These are phyloP conservation scores for Pseudofabraea citricarpa DNA, from an alignment of 2,329 filamentous ascomycete species.

Conservation along the genomic window DNA sequence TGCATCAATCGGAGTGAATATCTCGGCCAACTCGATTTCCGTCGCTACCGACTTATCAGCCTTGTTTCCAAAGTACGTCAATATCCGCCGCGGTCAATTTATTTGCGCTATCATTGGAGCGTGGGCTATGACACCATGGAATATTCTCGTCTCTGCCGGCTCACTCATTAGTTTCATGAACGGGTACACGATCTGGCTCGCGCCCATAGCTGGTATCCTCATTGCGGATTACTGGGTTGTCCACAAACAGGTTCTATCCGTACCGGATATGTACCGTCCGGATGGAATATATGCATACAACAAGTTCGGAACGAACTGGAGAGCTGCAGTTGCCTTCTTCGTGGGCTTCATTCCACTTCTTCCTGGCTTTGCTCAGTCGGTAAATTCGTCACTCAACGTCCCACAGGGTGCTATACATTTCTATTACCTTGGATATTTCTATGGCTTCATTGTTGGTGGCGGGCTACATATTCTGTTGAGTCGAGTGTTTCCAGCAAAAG, in stretches of 20 bases:
- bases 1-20: slow-evolving; percentile 28
- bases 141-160: slow-evolving; percentile 29
- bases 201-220: slow-evolving; percentile 32
- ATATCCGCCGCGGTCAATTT: slow-evolving; percentile 39
- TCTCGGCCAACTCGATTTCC: slow-evolving; percentile 30
- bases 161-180: slow-evolving; percentile 2
- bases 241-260: slow-evolving; percentile 21
- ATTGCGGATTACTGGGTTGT: slow-evolving; percentile 28
- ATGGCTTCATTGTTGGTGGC: slow-evolving; percentile 6
- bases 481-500: slow-evolving; percentile 6
- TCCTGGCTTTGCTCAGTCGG: slow-evolving; percentile 8
- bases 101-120: slow-evolving; percentile 32
- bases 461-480: slow-evolving; percentile 11
- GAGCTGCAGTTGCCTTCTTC: slow-evolving; percentile 7
- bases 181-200: slow-evolving; percentile 25
- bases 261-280: slow-evolving; percentile 24
- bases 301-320: slow-evolving; percentile 2
- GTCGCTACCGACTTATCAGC: slow-evolving; percentile 34
- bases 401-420: slow-evolving; percentile 4
- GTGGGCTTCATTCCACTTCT: slow-evolving; percentile 21
- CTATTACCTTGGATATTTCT: slow-evolving; percentile 10
- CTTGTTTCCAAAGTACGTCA: slow-evolving; percentile 42
- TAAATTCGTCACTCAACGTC: slow-evolving; percentile 6
- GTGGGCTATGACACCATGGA: slow-evolving; percentile 40
- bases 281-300: slow-evolving; percentile 11